Percentiles rank a stretch among this genome's conserved stretches.
These are phyloP conservation scores for Phlebiopsis gigantea DNA, from an alignment of 768 basidiomycete species.

Conservation along the genomic window DNA sequence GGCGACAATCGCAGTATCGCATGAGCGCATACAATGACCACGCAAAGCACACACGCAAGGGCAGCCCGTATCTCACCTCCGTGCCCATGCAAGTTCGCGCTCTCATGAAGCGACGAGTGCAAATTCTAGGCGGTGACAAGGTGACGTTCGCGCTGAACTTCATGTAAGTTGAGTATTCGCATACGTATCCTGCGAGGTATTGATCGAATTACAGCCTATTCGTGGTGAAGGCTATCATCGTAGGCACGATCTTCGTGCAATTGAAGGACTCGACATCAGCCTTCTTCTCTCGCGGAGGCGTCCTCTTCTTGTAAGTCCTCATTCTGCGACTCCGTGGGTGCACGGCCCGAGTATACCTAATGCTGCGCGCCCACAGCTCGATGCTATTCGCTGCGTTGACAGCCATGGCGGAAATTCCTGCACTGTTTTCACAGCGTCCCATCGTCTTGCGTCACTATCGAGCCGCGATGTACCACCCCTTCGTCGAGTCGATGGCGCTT, in stretches of 20 bases:
- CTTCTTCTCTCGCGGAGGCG: constrained; percentile 74
- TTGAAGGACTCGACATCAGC: constrained; percentile 49
- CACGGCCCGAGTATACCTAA: not conserved
- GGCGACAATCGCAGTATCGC: constrained; percentile 38
- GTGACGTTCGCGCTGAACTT: constrained; percentile 5
- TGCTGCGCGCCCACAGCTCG: constrained; percentile 30
- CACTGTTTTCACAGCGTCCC: constrained; percentile 50
- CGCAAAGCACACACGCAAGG: constrained; percentile 37
- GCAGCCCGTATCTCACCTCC: constrained; percentile 32
- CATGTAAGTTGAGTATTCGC: not conserved
- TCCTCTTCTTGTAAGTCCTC: constrained; percentile 62
- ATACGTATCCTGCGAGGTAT: constrained; percentile 20
- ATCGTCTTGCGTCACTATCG: constrained; percentile 53
- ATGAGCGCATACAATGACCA: constrained; percentile 47
- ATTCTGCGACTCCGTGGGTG: not conserved
- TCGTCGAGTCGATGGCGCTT: constrained; percentile 48
- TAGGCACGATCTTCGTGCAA: constrained; percentile 63
- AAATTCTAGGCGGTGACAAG: constrained; percentile 29
- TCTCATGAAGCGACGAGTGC: constrained; percentile 30
- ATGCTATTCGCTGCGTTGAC: constrained; percentile 55
- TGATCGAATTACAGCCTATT: constrained; percentile 43
- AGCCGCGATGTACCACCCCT: constrained; percentile 60
- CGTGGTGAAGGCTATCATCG: constrained; percentile 45
- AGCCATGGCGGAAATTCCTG: constrained; percentile 60
- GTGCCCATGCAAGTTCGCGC: constrained; percentile 32